Percentiles rank a stretch among this genome's conserved stretches.
phyloP scores from a whole-genome alignment of 192 early-diverging fungal species.

The Dimargaris verticillata region DNA sequence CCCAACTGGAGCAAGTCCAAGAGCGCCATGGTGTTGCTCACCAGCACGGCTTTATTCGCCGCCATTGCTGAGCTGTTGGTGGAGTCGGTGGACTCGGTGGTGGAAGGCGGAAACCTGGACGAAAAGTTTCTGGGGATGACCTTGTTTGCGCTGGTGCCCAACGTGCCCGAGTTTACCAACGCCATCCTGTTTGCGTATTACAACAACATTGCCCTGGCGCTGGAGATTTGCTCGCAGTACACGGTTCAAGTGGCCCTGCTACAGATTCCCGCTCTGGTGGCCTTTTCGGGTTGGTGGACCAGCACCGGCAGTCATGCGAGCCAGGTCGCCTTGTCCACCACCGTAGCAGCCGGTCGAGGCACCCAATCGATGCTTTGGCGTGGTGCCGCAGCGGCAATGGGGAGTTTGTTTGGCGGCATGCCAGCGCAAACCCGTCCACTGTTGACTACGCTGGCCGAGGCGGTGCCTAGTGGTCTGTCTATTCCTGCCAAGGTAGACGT shows the following conservation, averaged over 20 bases:
- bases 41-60: constrained; percentile 68
- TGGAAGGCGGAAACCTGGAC: constrained; percentile 44
- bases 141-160: constrained; percentile 88
- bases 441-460: too few species aligned
- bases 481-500: not conserved
- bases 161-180: constrained; percentile 85
- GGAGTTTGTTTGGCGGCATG: not conserved
- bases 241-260: constrained; percentile 86
- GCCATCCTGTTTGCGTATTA: constrained; percentile 88
- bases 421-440: not conserved
- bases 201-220: constrained; percentile 66
- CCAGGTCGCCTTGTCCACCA: constrained; percentile 4
- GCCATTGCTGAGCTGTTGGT: constrained; percentile 90
- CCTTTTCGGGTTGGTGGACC: constrained; percentile 53
- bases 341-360: constrained; percentile 3
- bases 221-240: constrained; percentile 95
- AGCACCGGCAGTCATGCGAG: constrained; percentile 7
- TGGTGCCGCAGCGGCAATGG: not conserved
- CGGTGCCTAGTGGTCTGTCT: not conserved
- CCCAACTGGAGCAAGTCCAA: constrained; percentile 82
- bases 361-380: constrained; percentile 5
- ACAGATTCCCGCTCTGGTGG: constrained; percentile 88
- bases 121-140: constrained; percentile 89
- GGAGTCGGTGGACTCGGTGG: constrained; percentile 62
- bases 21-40: constrained; percentile 58